Evolutionary conservation across 2,329 filamentous ascomycete genomes (phyloP), one percentile per base, ranked within the genome.

Genomic region (Ascochyta clinopodiicola): DNA sequence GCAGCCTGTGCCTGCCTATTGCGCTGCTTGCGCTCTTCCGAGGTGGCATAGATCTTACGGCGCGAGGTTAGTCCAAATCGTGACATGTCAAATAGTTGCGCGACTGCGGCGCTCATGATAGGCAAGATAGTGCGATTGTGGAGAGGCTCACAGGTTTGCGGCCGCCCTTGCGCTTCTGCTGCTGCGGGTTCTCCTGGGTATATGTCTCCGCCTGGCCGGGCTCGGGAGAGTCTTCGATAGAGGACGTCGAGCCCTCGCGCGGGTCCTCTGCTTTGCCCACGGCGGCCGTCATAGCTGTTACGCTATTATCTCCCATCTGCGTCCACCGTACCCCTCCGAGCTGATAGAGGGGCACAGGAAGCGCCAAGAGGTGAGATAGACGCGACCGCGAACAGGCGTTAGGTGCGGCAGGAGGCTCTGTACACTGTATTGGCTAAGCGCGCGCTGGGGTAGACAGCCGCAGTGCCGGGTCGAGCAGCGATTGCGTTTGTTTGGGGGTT

Each of bases 1-100:
- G 95, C 95, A 51, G 95, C 95, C 79, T 99, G 95, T 43, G 95
- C 95, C 80, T 98, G 95, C 67, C 95, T 84, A 75, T 99, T 99
- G 63, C 95, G 87, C 79, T 98, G 95, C 81, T 99, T 98, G 71
- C 95, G 88, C 79, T 99, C 95, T 78, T 99, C 95, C 10, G 95
- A 98, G 32, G 95, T 99, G 50, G 95, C 95, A 83, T 99, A 99
- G 62, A 97, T 97, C 94, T 97, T 76, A 67, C 71, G 70, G 53
- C 66, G 71, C 59, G 74, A 71, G 55, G 75, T 78, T 75, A 78
- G 75, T 71, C 57, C 68, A 61, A 70, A 69, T 57, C 67, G 69
- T 44, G 70, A 71, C 71, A 75, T 69, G 44, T 62, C 55, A 37
- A 65, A 59, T 52, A 63, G 58, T 25, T 60, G 62, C 60, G 62